These are phyloP conservation scores for Suillus americanus DNA, from an alignment of 768 basidiomycete species.

Conservation along the genomic window DNA sequence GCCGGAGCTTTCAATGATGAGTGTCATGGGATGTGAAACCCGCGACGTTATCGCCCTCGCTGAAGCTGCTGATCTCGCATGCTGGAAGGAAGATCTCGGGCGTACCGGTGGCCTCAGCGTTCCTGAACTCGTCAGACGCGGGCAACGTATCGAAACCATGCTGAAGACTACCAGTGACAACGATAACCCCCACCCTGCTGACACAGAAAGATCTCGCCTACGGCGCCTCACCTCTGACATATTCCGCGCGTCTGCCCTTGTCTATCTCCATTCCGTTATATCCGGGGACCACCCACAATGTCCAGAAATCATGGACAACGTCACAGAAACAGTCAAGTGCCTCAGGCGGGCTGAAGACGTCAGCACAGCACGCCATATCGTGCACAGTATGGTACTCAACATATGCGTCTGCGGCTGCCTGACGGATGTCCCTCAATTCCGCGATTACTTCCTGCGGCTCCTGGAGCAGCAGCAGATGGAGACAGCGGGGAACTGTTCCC, in stretches of 20 bases:
- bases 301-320: conserved; percentile 56
- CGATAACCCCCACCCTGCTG: conserved; percentile 3
- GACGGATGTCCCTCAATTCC: conserved; percentile 49
- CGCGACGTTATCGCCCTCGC: conserved; percentile 76
- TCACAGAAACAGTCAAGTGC: conserved; percentile 52
- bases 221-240: conserved; percentile 52
- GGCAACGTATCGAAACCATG: conserved; percentile 47
- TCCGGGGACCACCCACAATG: conserved; percentile 71
- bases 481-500: conserved; percentile 64
- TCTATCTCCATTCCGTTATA: conserved; percentile 77
- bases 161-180: conserved; percentile 17
- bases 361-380: conserved; percentile 51
- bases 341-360: conserved; percentile 39
- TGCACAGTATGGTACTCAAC: conserved; percentile 77
- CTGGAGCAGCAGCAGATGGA: conserved; percentile 53
- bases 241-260: conserved; percentile 71
- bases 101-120: conserved; percentile 51
- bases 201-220: conserved; percentile 28
- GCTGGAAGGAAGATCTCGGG: conserved; percentile 57
- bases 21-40: conserved; percentile 85
- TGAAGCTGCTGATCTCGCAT: conserved; percentile 62
- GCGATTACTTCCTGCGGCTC: conserved; percentile 40
- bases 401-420: conserved; percentile 74
- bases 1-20: conserved; percentile 68
- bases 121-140: conserved; percentile 56